Evolutionary conservation across 2,329 filamentous ascomycete species (phyloP), one percentile per base, ranked within the genome.

Genomic region (Hymenoscyphus repandus): DNA sequence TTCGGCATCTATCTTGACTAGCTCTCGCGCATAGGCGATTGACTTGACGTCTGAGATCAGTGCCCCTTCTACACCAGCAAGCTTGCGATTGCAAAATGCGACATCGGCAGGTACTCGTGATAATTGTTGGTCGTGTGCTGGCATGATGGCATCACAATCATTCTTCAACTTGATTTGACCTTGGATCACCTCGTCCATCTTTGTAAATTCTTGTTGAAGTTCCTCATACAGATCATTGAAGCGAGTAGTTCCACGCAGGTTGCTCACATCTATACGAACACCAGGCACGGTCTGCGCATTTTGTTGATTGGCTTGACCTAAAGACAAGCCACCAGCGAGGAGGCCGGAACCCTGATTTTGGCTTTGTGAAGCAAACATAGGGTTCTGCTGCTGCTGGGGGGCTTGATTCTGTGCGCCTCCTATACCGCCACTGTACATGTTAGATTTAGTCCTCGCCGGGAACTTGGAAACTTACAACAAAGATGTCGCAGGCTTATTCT

Each of bases 221-320:
- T 88, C 82, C 58, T 92, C 86, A 53, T 88, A 82, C 27, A 96
- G 83, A 68, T 96, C 92, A 65, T 90, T 89, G 73, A 93, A 96
- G 55, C 93, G 88, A 3, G 90, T 96, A 0, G 91, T 95, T 13
- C 87, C 86, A 47, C 90, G 83, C 53, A 97, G 75, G 64, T 88
- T 88, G 60, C 80, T 80, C 47, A 88, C 71, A 68, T 93, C 88
- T 62, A 95, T 87, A 62, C 87, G 85, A 15, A 90, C 86, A 15
- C 86, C 88, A 0, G 85, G 83, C 13, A 84, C 76, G 12, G 73
- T 75, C 58, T 79, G 77, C 57, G 79, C 76, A 45, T 75, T 72
- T 43, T 65, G 58, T 11, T 42, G 17, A 22, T 57, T 63, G 55
- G 72, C 68, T 58, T 78, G 77, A 50, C 76, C 77, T 66, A 80